Base-by-base conservation (phyloP, 73 alveolate genomes). In the Uronychia setigera region DNA sequence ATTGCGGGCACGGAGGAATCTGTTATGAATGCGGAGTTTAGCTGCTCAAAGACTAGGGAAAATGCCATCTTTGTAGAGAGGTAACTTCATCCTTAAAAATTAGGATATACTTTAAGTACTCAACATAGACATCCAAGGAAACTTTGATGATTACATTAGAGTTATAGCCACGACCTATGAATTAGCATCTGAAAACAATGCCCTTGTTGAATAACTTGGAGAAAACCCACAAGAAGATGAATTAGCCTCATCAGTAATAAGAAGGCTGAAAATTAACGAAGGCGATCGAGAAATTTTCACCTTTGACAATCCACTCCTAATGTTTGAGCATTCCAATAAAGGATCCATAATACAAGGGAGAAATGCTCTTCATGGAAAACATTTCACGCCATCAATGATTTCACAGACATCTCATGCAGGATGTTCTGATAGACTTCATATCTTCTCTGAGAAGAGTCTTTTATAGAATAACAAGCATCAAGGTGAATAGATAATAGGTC, bases 1-100 rank as follows among this genome's bases (percentile, higher is more conserved):
- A 88, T n/a, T 92, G 97, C 33, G 97, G 97, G 0, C 97, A 92
- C 77, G 97, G 94, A 25, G 97, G 97, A 0, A 74, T 92, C 0
- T 92, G 97, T 58, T 92, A 83, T 80, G 97, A 88, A 31, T 92
- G 97, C 30, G 95, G 89, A 19, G 78, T 32, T 9, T n/a, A 33
- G 58, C 31, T 82, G 9, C 67, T 82, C 33, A 60, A 82, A 30
- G 74, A 60, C 59, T 26, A 9, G 5, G 79, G 32, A 14, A 67
- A 67, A 13, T 67, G 95, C 67, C 92, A 84, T 60, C 35, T 89
- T 0, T 89, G 95, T 35, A 75, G 95, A 32, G 94, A 80, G 67
- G 67, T 46, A 46, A 11, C n/a, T 5, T 46, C 67, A 5, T 19
- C 19, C 67, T 46, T 46, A 19, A 46, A 5, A 5, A 5, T 19